Base-by-base conservation (phyloP, 805 yeast genomes). In the Suhomyces faveliae region DNA sequence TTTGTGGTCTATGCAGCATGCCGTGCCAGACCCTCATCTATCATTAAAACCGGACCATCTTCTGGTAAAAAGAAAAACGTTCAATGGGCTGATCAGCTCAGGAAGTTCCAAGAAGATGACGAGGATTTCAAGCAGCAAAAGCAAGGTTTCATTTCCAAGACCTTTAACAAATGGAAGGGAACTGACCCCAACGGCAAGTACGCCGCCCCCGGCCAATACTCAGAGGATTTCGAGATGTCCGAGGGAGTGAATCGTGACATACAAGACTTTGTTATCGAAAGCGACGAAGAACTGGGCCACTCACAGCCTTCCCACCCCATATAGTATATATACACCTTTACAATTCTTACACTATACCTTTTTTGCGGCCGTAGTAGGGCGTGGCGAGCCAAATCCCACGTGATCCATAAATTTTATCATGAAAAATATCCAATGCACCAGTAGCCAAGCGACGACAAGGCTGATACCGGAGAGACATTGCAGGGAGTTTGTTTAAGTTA, bases 31-130 rank as follows among this genome's bases (percentile, higher is more conserved):
- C 76, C 77, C 12, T 60, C 75, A 8, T 71, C 76, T 4, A 73
- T 73, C 42, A 72, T 73, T 55, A 70, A 68, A 46, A 62, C 71
- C 5, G 56, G 59, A 19, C 57, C 69, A 4, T 51, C 67, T 4
- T 43, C 60, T 2, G 64, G 66, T 1, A 66, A 62, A 45, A 72
- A 71, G 61, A 73, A 73, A 58, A 73, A 72, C 43, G 78, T 73
- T 12, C 77, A 68, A 58, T 73, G 78, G 78, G 77, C 77, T 9
- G 77, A 73, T 51, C 74, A 71, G 56, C 55, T 73, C 47, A 56
- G 70, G 48, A 59, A 57, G 37, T 65, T 64, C 49, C 68, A 70
- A 49, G 67, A 62, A 13, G 68, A 62, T n/a, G 66, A 58, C 35
- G 57, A 55, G 13, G 57, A 55, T 19, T 55, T 50, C 46, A 48